Evolutionary conservation across 352 stramenopile genomes (phyloP), one percentile per base, ranked within the genome.

Genomic region (Aphanomyces cochlioides): DNA sequence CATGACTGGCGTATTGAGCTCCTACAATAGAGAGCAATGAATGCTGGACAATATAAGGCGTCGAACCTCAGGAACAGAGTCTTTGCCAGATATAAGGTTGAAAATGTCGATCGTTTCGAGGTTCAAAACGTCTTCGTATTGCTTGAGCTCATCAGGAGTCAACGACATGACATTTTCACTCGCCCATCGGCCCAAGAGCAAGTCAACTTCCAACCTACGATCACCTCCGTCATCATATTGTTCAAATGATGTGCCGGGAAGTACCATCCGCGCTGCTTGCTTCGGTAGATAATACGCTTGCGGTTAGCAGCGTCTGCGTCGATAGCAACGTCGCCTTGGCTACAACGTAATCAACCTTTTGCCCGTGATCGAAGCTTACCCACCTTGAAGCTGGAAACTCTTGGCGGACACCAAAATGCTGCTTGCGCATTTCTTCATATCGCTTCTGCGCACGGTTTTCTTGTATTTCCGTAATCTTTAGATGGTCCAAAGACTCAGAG

Each of bases 41-140:
- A 37, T 58, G 7, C 57, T 19, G 15, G 12, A 34, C n/a, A 56
- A 45, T 36, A n/a, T 47, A 41, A 5, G 10, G 10, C 17, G 3
- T 38, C 59, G 7, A 36, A 50, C 72, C 47, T 89, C 79, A 0
- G 95, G 95, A 40, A 97, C 77, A 66, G 81, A 66, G 66, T 84
- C 85, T 73, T 97, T 91, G 58, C 92, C 82, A 5, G 92, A 98
- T 72, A 98, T 93, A 69, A 98, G 95, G 79, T 98, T 98, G 83
- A 98, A 98, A 76, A 98, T 99, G 83, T 99, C 96, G 75, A 98
- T 98, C 7, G 96, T 99, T 80, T 99, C 96, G 73, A 96, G 83
- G 79, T 98, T 98, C 38, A 98, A 79, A 78, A 98, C 98, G 69
- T 88, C 81, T 76, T 99, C 96, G 81, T 97, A 99, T 74, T 98